These are phyloP conservation scores for Sclerospora graminicola DNA, from an alignment of 352 stramenopile genomes.

Conservation along the genomic window DNA sequence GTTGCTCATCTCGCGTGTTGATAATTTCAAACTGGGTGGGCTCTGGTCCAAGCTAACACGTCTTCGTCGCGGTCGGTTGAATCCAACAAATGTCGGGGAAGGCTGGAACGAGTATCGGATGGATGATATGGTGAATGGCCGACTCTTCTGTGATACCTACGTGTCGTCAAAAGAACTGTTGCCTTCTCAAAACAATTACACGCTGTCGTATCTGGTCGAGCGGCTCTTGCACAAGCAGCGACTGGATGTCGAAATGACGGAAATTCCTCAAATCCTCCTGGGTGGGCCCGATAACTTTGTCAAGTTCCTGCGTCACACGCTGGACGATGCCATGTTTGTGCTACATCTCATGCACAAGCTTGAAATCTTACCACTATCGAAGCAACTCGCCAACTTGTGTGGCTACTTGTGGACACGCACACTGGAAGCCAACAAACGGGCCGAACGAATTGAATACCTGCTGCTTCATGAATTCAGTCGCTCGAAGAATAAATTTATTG, in stretches of 20 bases:
- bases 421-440: constrained; percentile 93
- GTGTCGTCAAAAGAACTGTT: constrained; percentile 96
- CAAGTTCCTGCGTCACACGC: constrained; percentile 89
- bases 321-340: constrained; percentile 95
- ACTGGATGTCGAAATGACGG: constrained; percentile 91
- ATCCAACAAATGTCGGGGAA: constrained; percentile 72
- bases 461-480: constrained; percentile 97
- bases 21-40: constrained; percentile 85
- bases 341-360: constrained; percentile 96
- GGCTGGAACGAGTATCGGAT: constrained; percentile 85
- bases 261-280: constrained; percentile 91
- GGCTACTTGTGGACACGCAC: constrained; percentile 97
- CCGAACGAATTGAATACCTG: constrained; percentile 98
- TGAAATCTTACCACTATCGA: constrained; percentile 96
- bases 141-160: constrained; percentile 97
- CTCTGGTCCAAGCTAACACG: constrained; percentile 80
- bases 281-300: constrained; percentile 87
- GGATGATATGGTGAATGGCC: constrained; percentile 87
- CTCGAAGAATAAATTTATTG: constrained; percentile 95
- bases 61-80: constrained; percentile 61
- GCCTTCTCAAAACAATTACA: constrained; percentile 96
- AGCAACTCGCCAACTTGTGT: constrained; percentile 97
- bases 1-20: constrained; percentile 92
- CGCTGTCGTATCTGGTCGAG: constrained; percentile 89
- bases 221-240: constrained; percentile 85